A percentile compares a stretch with the other conserved stretches of the same genome.
Evolutionary conservation across 768 basidiomycete genomes (phyloP).

Genomic region (Boletellus ananiceps): DNA sequence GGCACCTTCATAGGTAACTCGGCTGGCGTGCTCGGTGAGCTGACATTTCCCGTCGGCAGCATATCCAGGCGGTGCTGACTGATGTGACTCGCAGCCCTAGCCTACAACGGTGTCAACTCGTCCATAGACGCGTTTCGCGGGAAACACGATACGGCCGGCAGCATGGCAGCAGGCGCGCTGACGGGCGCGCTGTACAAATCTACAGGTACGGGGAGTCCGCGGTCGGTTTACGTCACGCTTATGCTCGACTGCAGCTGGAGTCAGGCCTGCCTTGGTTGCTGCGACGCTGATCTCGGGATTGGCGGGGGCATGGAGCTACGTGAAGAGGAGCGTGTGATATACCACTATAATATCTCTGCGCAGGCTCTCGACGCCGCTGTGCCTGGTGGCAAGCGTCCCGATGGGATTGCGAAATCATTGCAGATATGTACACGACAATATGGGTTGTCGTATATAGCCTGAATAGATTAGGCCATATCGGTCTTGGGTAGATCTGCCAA

Average conservation of each 20-base stretch:
- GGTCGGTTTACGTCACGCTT: constrained; percentile 35
- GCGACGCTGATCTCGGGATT: constrained; percentile 84
- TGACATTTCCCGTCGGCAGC: constrained; percentile 31
- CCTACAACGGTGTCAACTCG: constrained; percentile 96
- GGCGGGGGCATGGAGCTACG: constrained; percentile 92
- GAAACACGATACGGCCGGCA: constrained; percentile 86
- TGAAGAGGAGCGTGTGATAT: constrained; percentile 80
- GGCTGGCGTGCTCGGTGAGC: constrained; percentile 93
- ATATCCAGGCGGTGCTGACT: constrained; percentile 32
- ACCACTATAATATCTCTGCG: constrained; percentile 45
- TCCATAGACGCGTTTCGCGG: constrained; percentile 85
- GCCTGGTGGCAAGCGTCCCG: constrained; percentile 25
- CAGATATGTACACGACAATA: constrained; percentile 18
- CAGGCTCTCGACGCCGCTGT: constrained; percentile 23
- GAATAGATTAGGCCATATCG: constrained; percentile 32
- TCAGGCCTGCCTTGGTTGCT: constrained; percentile 84
- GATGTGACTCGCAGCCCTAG: constrained; percentile 61
- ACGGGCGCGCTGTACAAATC: constrained; percentile 92
- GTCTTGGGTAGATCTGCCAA: constrained; percentile 33
- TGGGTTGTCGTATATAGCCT: constrained; percentile 30
- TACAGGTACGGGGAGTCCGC: constrained; percentile 63
- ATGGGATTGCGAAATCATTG: constrained; percentile 23
- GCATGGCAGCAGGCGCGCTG: constrained; percentile 86
- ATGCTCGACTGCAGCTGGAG: constrained; percentile 65
- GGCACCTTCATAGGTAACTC: constrained; percentile 98